Evolutionary conservation across 805 yeast species (phyloP).

Genomic region (Middelhovenomyces tepae): DNA sequence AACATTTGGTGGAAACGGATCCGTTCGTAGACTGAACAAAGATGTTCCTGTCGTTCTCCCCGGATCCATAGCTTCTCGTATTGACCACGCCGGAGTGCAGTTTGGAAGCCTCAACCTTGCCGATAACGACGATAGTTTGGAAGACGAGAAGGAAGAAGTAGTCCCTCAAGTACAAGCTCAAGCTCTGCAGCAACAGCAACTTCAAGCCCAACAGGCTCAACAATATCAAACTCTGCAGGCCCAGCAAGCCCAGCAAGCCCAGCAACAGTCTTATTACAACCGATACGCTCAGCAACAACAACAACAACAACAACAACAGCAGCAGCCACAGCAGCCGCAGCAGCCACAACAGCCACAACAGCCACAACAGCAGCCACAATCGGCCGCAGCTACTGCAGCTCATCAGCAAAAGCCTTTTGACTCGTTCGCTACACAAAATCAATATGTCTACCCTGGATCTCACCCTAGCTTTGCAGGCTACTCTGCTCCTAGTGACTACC

Average conservation of each 20-base stretch:
- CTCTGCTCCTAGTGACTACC: conserved; percentile 13
- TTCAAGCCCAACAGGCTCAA: conserved; percentile 10
- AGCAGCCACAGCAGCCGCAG: conserved; percentile 12
- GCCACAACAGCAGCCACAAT: conserved; percentile 8
- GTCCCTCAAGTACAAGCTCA: conserved; percentile 11
- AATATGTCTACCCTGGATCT: conserved; percentile 17
- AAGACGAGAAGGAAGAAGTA: conserved; percentile 5
- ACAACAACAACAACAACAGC: conserved; percentile 14
- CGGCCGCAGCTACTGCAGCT: conserved; percentile 14
- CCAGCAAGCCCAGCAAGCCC: conserved; percentile 15
- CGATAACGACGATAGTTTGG: conserved; percentile 25
- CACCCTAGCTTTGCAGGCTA: conserved; percentile 16
- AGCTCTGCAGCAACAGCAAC: conserved; percentile 14
- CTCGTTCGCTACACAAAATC: conserved; percentile 8
- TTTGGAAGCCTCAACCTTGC: conserved; percentile 50
- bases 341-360: conserved; percentile 7
- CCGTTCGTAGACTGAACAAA: conserved; percentile 32
- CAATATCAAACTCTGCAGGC: conserved; percentile 15
- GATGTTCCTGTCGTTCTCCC: conserved; percentile 47
- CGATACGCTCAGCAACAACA: conserved; percentile 12
- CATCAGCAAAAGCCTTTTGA: conserved; percentile 13
- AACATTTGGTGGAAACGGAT: conserved; percentile 19
- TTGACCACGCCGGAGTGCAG: conserved; percentile 47
- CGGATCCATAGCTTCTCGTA: conserved; percentile 34
- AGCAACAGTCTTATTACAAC: conserved; percentile 13